Evolutionary conservation across 2,329 filamentous ascomycete species (phyloP), one percentile per base, ranked within the genome.

Genomic region (Cladophialophora immunda): DNA sequence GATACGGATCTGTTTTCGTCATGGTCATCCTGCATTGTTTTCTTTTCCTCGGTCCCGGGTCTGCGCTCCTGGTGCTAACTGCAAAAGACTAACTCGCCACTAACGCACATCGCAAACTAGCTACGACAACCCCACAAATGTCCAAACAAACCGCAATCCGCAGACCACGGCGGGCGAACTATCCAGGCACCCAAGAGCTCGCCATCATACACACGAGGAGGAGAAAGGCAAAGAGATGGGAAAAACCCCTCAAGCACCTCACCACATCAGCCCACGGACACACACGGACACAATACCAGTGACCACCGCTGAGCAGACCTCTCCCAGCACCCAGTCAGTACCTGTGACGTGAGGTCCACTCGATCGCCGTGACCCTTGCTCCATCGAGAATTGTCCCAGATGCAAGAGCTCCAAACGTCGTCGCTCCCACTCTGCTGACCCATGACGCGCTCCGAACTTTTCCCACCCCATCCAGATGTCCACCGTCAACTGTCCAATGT

Each of bases 321-420:
- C 38, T 2, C 17, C 38, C 38, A n/a, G n/a, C n/a, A n/a, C n/a
- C n/a, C n/a, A n/a, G n/a, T n/a, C 45, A 19, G 17, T 50, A 13
- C 45, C 45, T 32, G 56, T 66, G 64, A 67, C 64, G 41, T 66
- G 47, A n/a, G 61, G 52, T 63, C 68, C 68, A 70, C 68, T 66
- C 7, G 66, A 68, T 70, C 59, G 64, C 65, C 68, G 63, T 64
- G 63, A 68, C 59, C 58, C 56, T 54, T 68, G 53, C 58, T 62
- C 22, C 22, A 64, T 45, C 56, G 47, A 64, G 38, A 55, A 56
- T 66, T 66, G 38, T 57, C 45, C n/a, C 45, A 50, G 45, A 50
- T 50, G 45, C 45, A 25, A 25, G 55, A 70, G 63, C 63, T 70
- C 64, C 65, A 56, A 55, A 45, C 47, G 55, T 54, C 50, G 30